These are phyloP conservation scores for Aspergillus taichungensis DNA, from an alignment of 495 filamentous ascomycete genomes.

Conservation along the genomic window DNA sequence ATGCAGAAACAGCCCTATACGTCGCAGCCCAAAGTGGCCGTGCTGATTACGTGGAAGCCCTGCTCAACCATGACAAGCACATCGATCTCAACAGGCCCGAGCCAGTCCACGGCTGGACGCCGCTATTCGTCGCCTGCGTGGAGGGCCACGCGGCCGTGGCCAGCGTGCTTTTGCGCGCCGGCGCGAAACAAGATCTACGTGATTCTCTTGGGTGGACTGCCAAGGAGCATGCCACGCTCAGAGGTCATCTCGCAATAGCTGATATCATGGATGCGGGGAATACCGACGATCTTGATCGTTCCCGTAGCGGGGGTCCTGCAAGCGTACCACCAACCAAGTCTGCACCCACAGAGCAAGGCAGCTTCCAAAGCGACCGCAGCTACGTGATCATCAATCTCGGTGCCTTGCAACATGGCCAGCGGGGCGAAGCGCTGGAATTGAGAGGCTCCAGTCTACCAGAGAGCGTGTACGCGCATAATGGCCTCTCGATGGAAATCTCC, in stretches of 20 bases:
- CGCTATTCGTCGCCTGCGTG: conserved; percentile 66
- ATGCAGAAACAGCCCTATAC: conserved; percentile 9
- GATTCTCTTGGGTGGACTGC: conserved; percentile 15
- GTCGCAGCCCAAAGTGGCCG: background rate
- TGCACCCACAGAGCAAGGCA: background rate
- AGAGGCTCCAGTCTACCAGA: background rate
- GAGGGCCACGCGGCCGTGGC: conserved; percentile 56
- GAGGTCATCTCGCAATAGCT: conserved; percentile 10
- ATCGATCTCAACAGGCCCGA: conserved; percentile 33
- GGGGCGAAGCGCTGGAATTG: conserved; percentile 3
- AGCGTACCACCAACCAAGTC: background rate
- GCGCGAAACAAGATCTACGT: conserved; percentile 36
- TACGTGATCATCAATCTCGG: conserved; percentile 9
- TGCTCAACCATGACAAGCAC: background rate
- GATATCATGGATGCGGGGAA: conserved; percentile 5
- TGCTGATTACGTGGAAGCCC: background rate
- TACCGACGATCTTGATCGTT: background rate
- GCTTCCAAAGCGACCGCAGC: background rate
- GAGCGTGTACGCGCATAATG: background rate
- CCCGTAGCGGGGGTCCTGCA: conserved; percentile 3
- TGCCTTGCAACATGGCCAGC: conserved; percentile 4
- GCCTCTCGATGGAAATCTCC: conserved; percentile 5
- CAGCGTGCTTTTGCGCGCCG: conserved; percentile 46
- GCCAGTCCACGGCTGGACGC: conserved; percentile 66
- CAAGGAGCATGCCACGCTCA: conserved; percentile 16